These are phyloP conservation scores for Geotrichum macrosporum DNA, from an alignment of 1,139 yeast genomes.

Conservation along the genomic window DNA sequence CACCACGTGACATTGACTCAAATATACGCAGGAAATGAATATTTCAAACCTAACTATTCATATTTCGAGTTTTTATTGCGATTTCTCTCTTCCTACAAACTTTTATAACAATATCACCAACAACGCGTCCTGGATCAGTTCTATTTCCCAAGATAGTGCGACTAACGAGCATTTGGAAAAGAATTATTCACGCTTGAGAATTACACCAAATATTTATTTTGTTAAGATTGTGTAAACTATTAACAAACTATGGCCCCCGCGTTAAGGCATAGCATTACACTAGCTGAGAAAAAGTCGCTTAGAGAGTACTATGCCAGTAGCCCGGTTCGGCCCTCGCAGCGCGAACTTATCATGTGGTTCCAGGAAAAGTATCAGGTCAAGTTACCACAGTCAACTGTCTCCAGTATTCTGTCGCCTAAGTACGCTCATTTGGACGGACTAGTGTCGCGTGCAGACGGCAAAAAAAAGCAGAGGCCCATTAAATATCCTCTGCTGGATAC, in stretches of 20 bases:
- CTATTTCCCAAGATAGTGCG: too few relatives aligned
- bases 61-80: too few relatives aligned
- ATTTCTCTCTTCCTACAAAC: too few relatives aligned
- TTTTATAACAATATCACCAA: too few relatives aligned
- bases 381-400: conserved; percentile 19
- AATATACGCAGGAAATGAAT: too few relatives aligned
- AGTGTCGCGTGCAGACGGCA: conserved; percentile 20
- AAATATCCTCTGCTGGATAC: conserved; percentile 18
- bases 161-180: too few relatives aligned
- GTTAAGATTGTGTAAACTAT: too few relatives aligned
- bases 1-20: too few relatives aligned
- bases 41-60: too few relatives aligned
- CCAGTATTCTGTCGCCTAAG: conserved; percentile 17
- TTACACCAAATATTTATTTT: too few relatives aligned
- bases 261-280: conserved; percentile 19
- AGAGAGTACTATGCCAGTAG: conserved; percentile 19
- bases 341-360: conserved; percentile 19
- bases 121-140: too few relatives aligned
- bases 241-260: conserved; percentile 14
- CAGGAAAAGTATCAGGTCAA: conserved; percentile 20
- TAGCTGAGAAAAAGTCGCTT: conserved; percentile 19
- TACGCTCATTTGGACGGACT: conserved; percentile 18
- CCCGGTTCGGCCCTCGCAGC: conserved; percentile 17
- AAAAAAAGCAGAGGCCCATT: conserved; percentile 18
- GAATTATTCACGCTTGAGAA: too few relatives aligned